Base-by-base conservation (phyloP, 306 rosid species). In the Myrica gale region DNA sequence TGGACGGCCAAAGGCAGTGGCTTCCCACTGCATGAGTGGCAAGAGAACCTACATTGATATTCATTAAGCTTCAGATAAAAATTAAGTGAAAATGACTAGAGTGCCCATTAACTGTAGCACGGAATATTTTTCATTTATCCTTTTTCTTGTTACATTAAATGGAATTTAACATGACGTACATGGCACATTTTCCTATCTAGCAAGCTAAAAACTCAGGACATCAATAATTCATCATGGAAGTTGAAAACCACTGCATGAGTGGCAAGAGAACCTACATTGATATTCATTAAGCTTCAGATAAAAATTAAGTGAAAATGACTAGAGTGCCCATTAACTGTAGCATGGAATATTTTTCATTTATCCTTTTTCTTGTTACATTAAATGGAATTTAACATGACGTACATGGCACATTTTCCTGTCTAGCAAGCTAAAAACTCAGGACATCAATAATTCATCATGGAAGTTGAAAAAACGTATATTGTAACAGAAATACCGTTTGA, bases 1-100 rank as follows among this genome's bases (percentile, higher is more conserved):
- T 4, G 99, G 99, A 73, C 96, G 97, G 77, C 99, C 97, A 79
- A 96, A 96, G 76, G 97, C 87, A 78, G 99, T 92, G 26, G 99
- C 97, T 90, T 96, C 99, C 99, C 99, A 96, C 73, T 88, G 84
- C 97, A 96, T 78, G 45, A 90, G 76, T 45, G 99, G 99, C 80
- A 90, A 77, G 80, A 96, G 87, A 79, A 92, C 82, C 99, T 96
- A 68, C 76, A 79, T 51, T 51, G 46, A 77, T 71, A 62, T 15
- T 56, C 39, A 70, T 71, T 55, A 69, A 68, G 50, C 54, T 66
- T 78, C 72, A 82, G 20, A 76, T 42, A 77, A 73, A 46, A 81
- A 50, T 51, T 1, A 74, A 72, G 71, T 32, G 84, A 11, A 73
- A 16, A 60, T 11, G 4, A 56, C 65, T 76, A 69, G 73, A 68